These are phyloP conservation scores for Nemania sp. DNA, from an alignment of 2,329 filamentous ascomycete species.

Conservation along the genomic window DNA sequence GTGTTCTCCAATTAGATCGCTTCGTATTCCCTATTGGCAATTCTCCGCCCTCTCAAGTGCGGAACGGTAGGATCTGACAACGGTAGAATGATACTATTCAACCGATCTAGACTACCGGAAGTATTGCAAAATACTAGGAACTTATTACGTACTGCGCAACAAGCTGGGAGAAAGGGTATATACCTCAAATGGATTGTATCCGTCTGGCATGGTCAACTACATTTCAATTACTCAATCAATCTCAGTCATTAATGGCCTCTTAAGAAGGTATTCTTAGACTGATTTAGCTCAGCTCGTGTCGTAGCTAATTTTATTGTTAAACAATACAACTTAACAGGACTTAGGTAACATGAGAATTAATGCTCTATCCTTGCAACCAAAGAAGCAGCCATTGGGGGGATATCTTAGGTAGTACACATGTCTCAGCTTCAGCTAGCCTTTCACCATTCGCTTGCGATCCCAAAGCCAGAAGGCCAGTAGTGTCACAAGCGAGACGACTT, in stretches of 20 bases:
- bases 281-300: neutral
- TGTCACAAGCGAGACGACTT: constrained; percentile 28
- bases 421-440: constrained; percentile 15
- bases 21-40: constrained; percentile 15
- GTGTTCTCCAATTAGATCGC: constrained; percentile 11
- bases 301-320: constrained; percentile 26
- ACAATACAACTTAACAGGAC: neutral
- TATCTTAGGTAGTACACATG: constrained; percentile 28
- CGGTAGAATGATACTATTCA: neutral
- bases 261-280: neutral
- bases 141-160: neutral
- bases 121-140: neutral
- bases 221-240: neutral
- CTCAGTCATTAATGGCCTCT: neutral
- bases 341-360: constrained; percentile 30
- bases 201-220: neutral
- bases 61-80: neutral
- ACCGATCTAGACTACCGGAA: neutral
- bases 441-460: constrained; percentile 30
- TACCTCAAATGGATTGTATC: neutral
- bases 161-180: neutral
- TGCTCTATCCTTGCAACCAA: constrained; percentile 7
- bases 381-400: neutral
- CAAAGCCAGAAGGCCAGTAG: constrained; percentile 31
- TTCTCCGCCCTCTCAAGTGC: neutral